Conservation (phyloP, 2,329 filamentous ascomycete species). For the Fusarium lateritium region DNA sequence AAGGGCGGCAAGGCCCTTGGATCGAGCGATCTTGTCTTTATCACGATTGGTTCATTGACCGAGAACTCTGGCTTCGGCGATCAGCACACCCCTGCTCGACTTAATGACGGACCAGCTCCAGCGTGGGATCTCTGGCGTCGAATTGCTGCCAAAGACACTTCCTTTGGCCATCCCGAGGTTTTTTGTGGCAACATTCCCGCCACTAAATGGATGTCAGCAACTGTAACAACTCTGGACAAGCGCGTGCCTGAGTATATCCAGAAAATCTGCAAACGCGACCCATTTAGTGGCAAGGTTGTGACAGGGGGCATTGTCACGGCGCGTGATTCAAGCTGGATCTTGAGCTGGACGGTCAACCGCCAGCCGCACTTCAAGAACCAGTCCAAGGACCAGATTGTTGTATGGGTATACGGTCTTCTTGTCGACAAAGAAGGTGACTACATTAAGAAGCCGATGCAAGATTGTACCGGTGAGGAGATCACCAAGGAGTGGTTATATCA, state of each 20-base stretch:
- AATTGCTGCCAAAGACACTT: constrained; percentile 4
- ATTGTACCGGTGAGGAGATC: no score
- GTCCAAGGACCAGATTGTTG: no score
- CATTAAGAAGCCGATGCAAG: no score
- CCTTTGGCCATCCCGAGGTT: constrained; percentile 3
- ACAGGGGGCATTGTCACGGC: constrained; percentile 9
- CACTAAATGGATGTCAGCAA: constrained; percentile 12
- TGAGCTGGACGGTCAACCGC: constrained; percentile 7
- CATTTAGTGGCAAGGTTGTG: constrained; percentile 2
- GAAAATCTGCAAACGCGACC: constrained; percentile 11
- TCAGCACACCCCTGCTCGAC: no score
- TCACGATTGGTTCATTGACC: no score
- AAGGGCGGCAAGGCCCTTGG: no score
- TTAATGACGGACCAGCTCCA: no score
- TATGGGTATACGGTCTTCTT: no score
- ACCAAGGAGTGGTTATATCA: no score
- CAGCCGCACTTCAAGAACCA: constrained; percentile 7
- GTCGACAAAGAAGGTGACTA: no score
- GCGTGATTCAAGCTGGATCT: constrained; percentile 7
- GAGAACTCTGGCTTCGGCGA: no score
- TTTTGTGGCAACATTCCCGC: background rate
- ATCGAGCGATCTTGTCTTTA: no score
- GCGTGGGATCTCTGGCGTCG: constrained; percentile 13
- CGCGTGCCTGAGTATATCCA: constrained; percentile 11
- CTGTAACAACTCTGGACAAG: constrained; percentile 8